Evolutionary conservation across 2,329 filamentous ascomycete genomes (phyloP).

Genomic region (Pseudogymnoascus sp.): DNA sequence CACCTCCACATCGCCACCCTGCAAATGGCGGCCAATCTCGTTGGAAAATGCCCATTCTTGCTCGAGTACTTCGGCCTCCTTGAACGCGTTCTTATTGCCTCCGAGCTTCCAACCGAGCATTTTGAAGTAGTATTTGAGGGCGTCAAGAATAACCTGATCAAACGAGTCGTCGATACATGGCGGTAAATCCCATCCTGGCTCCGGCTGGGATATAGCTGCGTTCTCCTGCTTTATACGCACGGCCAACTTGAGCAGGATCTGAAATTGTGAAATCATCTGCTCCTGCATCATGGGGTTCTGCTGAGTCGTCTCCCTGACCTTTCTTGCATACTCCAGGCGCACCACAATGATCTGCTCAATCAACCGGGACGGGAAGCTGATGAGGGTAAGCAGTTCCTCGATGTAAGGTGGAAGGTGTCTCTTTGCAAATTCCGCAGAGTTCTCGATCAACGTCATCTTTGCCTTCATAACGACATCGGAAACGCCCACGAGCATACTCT

Average conservation of each 20-base stretch:
- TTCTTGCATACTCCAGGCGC: constrained; percentile 81
- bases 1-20: constrained; percentile 90
- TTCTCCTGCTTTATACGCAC: constrained; percentile 91
- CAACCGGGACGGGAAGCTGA: constrained; percentile 92
- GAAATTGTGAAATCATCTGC: constrained; percentile 96
- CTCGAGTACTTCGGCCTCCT: constrained; percentile 93
- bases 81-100: constrained; percentile 98
- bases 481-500: constrained; percentile 78
- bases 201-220: constrained; percentile 69
- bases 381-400: constrained; percentile 87
- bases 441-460: constrained; percentile 81
- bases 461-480: constrained; percentile 85
- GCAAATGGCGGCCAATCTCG: constrained; percentile 81
- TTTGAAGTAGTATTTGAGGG: constrained; percentile 95
- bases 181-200: constrained; percentile 90
- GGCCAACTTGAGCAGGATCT: constrained; percentile 82
- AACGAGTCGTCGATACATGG: constrained; percentile 96
- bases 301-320: constrained; percentile 90
- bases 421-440: constrained; percentile 75
- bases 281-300: constrained; percentile 91
- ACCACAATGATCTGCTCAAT: constrained; percentile 96
- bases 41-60: constrained; percentile 98
- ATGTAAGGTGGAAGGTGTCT: constrained; percentile 93
- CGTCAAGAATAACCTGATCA: constrained; percentile 82
- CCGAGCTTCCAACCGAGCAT: constrained; percentile 97